Conservation (phyloP, 805 yeast species). For the Yarrowia porcina region DNA sequence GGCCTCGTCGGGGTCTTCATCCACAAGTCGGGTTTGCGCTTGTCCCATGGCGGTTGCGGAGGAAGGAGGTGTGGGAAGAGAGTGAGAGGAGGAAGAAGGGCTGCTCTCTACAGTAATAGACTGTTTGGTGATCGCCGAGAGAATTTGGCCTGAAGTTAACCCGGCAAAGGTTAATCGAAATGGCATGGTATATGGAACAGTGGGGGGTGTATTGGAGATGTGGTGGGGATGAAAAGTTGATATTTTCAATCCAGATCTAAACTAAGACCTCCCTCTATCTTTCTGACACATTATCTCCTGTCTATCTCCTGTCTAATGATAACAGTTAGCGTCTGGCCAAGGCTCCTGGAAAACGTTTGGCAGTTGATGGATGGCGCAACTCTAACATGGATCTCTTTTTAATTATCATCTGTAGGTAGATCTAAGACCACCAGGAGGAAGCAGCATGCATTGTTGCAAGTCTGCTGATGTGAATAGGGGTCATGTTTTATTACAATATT, state of each 20-base stretch:
- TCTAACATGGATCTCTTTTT: background rate
- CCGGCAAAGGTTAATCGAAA: background rate
- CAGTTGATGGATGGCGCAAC: background rate
- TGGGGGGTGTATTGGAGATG: too few relatives aligned
- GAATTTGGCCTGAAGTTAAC: constrained; percentile 10
- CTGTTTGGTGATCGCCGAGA: constrained; percentile 5
- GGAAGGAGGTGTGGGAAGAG: background rate
- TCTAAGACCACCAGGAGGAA: too few relatives aligned
- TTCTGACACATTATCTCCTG: background rate
- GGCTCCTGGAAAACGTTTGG: background rate
- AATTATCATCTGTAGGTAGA: too few relatives aligned
- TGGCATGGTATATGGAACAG: background rate
- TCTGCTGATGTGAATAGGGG: too few relatives aligned
- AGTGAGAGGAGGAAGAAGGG: background rate
- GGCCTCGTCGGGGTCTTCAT: constrained; percentile 18
- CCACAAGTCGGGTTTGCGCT: constrained; percentile 23
- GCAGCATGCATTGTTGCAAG: too few relatives aligned
- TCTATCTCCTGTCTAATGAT: background rate
- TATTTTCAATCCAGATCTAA: too few relatives aligned
- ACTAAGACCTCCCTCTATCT: too few relatives aligned
- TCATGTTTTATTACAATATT: too few relatives aligned
- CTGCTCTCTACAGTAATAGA: background rate
- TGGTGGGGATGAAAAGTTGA: too few relatives aligned
- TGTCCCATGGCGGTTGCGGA: constrained; percentile 7
- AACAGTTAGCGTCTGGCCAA: background rate